Conservation (phyloP, 2,329 filamentous ascomycete genomes). For the Arachnopeziza araneosa region DNA sequence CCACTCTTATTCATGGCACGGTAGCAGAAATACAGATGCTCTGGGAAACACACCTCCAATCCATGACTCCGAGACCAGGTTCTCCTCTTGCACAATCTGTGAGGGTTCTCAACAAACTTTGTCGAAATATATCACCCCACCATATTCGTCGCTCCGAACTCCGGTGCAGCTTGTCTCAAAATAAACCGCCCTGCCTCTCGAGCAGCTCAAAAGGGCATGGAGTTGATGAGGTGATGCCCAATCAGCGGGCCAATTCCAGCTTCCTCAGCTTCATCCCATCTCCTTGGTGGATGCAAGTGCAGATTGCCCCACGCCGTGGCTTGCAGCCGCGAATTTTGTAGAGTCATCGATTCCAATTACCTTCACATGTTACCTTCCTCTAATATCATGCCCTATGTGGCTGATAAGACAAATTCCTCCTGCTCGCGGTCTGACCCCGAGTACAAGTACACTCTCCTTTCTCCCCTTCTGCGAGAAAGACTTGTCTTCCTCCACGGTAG, state of each 20-base stretch:
- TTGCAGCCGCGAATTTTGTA: constrained; percentile 8
- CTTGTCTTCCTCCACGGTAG: background rate
- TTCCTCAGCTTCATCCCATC: constrained; percentile 6
- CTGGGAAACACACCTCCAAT: background rate
- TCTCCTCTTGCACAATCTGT: background rate
- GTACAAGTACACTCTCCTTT: background rate
- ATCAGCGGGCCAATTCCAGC: background rate
- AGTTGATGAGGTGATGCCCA: constrained; percentile 11
- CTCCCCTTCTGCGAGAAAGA: background rate
- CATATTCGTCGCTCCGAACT: background rate
- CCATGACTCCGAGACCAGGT: background rate
- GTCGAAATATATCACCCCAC: background rate
- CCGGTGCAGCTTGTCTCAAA: background rate
- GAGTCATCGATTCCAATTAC: constrained; percentile 12
- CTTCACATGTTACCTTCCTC: constrained; percentile 13
- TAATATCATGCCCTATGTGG: constrained; percentile 1
- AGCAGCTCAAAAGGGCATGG: constrained; percentile 5
- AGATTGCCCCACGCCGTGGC: constrained; percentile 9
- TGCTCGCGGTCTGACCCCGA: background rate
- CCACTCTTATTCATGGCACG: background rate
- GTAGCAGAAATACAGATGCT: background rate
- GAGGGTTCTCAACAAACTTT: background rate
- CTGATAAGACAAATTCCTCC: constrained; percentile 3
- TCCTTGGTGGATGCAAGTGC: constrained; percentile 4
- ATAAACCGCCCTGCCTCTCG: background rate